Evolutionary conservation across 768 basidiomycete genomes (phyloP), one percentile per base, ranked within the genome.

Genomic region (Kwoniella heveanensis): DNA sequence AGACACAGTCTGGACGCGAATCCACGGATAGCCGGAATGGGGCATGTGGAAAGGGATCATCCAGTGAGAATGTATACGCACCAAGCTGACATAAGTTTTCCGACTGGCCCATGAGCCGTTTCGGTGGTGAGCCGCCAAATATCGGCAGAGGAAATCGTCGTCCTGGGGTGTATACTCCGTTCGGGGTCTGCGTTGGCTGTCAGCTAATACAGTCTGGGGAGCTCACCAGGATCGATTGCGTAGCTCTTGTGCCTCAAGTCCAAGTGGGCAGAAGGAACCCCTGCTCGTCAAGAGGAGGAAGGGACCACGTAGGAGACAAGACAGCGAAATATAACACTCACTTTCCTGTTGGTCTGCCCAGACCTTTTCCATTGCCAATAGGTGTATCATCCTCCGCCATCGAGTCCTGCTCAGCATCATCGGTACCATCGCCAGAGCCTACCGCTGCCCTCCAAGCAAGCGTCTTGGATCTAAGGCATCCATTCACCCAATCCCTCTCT

Each of bases 401-500:
- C 19, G 63, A 66, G 22, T 74, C 67, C 1, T 61, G 48, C 52
- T 27, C 59, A 27, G 25, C 53, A 9, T 49, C 56, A 9, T 64
- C 63, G 12, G 29, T 53, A 19, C 30, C 54, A 29, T 30, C 57
- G 0, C 56, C 56, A 9, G 22, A 26, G 1, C 27, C 25, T 17
- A 32, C 32, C 13, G 19, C n/a, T 21, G 49, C 24, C 50, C 26
- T 37, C 74, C 70, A 76, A 2, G n/a, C 32, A 24, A 76, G 29
- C 50, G 53, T 60, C 39, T 54, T 54, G 13, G 62, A 36, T 32
- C 51, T 67, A 13, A 60, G 25, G 54, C 68, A 70, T 32, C 36
- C 47, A 44, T 73, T 70, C 21, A 76, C 72, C 74, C 74, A 76
- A 54, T 73, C 74, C 47, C 72, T 63, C 65, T 76, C 68, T 12